A percentile compares a stretch with the other conserved stretches of the same genome.
These are phyloP conservation scores for Botryosphaeria dothidea DNA, from an alignment of 2,329 filamentous ascomycete genomes.

Conservation along the genomic window DNA sequence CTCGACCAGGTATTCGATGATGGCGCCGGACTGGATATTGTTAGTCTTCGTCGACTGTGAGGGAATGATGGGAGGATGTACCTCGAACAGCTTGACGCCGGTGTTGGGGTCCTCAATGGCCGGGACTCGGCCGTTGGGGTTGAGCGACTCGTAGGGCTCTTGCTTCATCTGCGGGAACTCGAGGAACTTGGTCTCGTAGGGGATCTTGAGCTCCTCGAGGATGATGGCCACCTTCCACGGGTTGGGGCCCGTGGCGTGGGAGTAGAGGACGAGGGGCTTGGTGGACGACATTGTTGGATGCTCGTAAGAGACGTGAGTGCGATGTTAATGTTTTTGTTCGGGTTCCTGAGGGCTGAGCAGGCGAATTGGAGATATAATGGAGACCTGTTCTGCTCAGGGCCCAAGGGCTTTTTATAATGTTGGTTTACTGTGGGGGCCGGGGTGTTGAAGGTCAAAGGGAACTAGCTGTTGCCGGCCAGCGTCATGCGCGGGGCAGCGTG, in stretches of 20 bases:
- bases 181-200: conserved; percentile 40
- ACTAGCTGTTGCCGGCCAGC: neutral
- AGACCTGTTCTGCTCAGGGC: neutral
- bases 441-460: neutral
- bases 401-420: neutral
- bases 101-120: conserved; percentile 49
- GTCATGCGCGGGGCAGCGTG: neutral
- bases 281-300: conserved; percentile 10
- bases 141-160: conserved; percentile 36
- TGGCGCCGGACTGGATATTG: conserved; percentile 38
- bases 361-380: neutral
- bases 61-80: neutral
- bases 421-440: neutral
- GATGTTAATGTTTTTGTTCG: no score
- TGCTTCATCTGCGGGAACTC: conserved; percentile 42
- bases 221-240: conserved; percentile 48
- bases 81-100: conserved; percentile 41
- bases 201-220: conserved; percentile 47
- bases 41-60: neutral
- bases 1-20: conserved; percentile 47
- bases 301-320: no score
- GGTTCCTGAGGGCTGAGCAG: neutral
- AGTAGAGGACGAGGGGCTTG: conserved; percentile 21
- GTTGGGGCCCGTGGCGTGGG: conserved; percentile 30
- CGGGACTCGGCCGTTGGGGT: conserved; percentile 45